Conservation (phyloP, 768 basidiomycete genomes). For the Suillus americanus region DNA sequence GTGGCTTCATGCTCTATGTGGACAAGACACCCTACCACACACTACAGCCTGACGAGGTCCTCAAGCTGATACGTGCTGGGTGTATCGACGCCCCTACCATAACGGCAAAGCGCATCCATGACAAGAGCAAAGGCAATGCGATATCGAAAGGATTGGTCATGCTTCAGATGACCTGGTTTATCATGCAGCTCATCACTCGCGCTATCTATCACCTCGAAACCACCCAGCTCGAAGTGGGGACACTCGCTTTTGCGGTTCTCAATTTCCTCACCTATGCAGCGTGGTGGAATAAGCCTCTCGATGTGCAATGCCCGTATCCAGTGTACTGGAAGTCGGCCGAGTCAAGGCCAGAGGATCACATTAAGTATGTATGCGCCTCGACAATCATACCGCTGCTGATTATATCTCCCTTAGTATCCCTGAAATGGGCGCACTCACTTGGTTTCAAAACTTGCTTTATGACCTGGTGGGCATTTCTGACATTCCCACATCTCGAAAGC, state of each 20-base stretch:
- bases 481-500: background rate
- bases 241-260: constrained; percentile 33
- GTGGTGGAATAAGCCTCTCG: constrained; percentile 43
- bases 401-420: background rate
- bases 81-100: constrained; percentile 3
- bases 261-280: constrained; percentile 31
- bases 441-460: too few species aligned
- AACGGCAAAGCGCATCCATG: constrained; percentile 15
- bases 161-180: constrained; percentile 37
- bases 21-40: background rate
- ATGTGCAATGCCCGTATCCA: constrained; percentile 22
- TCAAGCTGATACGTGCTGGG: background rate
- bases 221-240: constrained; percentile 37
- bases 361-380: background rate
- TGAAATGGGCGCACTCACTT: too few species aligned
- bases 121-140: constrained; percentile 33
- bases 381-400: background rate
- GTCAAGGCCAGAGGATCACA: background rate
- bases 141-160: constrained; percentile 16
- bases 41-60: background rate
- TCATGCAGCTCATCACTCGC: constrained; percentile 29
- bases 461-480: too few species aligned
- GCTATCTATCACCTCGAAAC: constrained; percentile 20
- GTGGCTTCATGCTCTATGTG: constrained; percentile 19
- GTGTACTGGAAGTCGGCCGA: too few species aligned